Evolutionary conservation across 163 green algal species (phyloP), one percentile per base, ranked within the genome.

Genomic region (Trebouxiophyceae sp.): DNA sequence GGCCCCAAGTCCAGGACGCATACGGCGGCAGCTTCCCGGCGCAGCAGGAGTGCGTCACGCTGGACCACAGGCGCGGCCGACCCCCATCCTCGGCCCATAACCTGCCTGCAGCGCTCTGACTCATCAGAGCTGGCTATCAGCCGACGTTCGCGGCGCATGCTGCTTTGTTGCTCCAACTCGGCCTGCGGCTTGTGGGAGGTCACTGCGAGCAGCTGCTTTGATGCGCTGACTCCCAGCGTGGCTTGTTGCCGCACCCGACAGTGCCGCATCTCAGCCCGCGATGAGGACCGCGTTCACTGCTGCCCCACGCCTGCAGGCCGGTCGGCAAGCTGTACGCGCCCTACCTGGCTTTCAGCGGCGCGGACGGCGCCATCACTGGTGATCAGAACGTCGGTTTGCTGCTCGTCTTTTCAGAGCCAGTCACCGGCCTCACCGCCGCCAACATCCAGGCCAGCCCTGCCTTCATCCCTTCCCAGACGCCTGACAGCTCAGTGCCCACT

Each of bases 271-370:
- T n/a, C n/a, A n/a, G n/a, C n/a, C n/a, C n/a, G n/a, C n/a, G n/a
- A n/a, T n/a, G n/a, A n/a, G n/a, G n/a, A n/a, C n/a, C n/a, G n/a
- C n/a, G n/a, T n/a, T n/a, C n/a, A n/a, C n/a, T n/a, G n/a, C n/a
- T n/a, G n/a, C n/a, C n/a, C n/a, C n/a, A n/a, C n/a, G n/a, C 46
- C 4, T 68, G 54, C 54, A 77, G 70, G 64, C 70, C 70, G 32
- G 59, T 65, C 12, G 70, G 64, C 12, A 57, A 29, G 4, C 24
- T 77, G 50, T 66, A 64, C 23, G 31, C 60, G 0, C 22, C 64
- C 7, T 71, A 72, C 45, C 61, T 65, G 45, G 16, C 64, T 0
- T 57, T 45, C 6, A 65, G 46, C 23, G 57, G 61, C 45, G 33
- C 54, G 5, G 7, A 60, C 19, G 70, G 63, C 3, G 32, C 60